phyloP scores from a whole-genome alignment of 257 asterid genomes.

The Solanum acaule region DNA sequence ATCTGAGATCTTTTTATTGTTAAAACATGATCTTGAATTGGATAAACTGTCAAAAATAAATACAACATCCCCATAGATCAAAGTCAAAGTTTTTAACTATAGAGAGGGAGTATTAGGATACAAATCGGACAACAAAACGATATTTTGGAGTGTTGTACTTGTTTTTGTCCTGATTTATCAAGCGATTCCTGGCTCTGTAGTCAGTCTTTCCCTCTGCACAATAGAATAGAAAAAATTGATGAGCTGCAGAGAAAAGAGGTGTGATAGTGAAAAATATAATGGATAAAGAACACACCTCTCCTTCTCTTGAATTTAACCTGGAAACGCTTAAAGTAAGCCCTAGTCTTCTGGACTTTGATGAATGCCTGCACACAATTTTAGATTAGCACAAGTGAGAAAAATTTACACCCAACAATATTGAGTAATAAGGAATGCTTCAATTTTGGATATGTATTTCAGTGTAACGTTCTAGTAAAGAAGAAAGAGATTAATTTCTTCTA shows the following conservation, averaged over 20 bases:
- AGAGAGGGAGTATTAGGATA: conserved; percentile 20
- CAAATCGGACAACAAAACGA: conserved; percentile 73
- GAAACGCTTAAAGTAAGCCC: conserved; percentile 60
- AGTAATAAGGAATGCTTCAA: background rate
- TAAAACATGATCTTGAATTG: background rate
- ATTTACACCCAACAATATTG: background rate
- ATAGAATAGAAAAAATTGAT: background rate
- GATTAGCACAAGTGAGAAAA: background rate
- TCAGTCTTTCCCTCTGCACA: conserved; percentile 80
- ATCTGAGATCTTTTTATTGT: background rate
- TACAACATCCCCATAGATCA: background rate
- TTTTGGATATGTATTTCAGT: background rate
- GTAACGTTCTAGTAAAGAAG: background rate
- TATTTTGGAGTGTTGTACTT: conserved; percentile 78
- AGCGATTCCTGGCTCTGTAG: conserved; percentile 68
- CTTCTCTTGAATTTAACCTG: conserved; percentile 73
- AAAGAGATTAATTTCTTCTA: background rate
- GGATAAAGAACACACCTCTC: conserved; percentile 30
- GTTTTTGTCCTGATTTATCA: conserved; percentile 85
- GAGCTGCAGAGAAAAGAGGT: background rate
- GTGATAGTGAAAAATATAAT: background rate
- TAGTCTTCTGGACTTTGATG: conserved; percentile 47
- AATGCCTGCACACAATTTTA: conserved; percentile 19
- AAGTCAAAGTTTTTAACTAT: background rate
- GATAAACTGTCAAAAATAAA: background rate